Evolutionary conservation across 2,329 filamentous ascomycete species (phyloP), one percentile per base, ranked within the genome.

Genomic region (Ceratocystis ficicola): DNA sequence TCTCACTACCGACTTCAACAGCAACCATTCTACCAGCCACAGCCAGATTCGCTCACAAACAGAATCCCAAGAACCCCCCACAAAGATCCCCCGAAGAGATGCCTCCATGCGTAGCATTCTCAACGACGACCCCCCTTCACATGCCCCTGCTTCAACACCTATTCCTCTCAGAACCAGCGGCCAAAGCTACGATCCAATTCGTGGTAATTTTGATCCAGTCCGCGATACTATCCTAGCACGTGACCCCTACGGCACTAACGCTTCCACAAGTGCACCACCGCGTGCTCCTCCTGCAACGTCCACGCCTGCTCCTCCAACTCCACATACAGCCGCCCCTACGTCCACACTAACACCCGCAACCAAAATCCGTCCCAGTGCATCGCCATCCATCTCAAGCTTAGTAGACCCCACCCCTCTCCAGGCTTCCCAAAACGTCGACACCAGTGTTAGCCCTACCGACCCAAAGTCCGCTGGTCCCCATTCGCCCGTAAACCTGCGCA

Each of bases 341-440:
- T 57, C 55, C 17, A 59, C 55, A n/a, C 28, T 28, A 2, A 59
- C 71, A 64, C 66, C 20, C 69, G 69, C 17, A 44, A 63, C 48
- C 28, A 67, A 59, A 65, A 87, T 88, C 75, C 84, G 88, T 65
- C 88, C 89, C n/a, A 93, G 89, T 73, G 88, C 88, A 48, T 96
- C 93, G 3, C 92, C 93, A 1, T 93, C 93, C 2, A 96, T 96
- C 70, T 87, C 90, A 5, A 95, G 90, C 75, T 81, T 96, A 66
- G 89, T 96, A 63, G 90, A 96, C 70, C 88, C 80, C 8, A 76
- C 78, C 59, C 78, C 75, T 60, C 70, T 69, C 22, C 57, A 55
- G 28, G 22, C 59, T 44, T 44, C 55, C 20, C 41, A 64, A 44
- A 41, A 57, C 25, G 22, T 41, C 41, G 44, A 57, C 48, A 55